Conservation (phyloP, 2,329 filamentous ascomycete species). For the Cordyceps javanica region DNA sequence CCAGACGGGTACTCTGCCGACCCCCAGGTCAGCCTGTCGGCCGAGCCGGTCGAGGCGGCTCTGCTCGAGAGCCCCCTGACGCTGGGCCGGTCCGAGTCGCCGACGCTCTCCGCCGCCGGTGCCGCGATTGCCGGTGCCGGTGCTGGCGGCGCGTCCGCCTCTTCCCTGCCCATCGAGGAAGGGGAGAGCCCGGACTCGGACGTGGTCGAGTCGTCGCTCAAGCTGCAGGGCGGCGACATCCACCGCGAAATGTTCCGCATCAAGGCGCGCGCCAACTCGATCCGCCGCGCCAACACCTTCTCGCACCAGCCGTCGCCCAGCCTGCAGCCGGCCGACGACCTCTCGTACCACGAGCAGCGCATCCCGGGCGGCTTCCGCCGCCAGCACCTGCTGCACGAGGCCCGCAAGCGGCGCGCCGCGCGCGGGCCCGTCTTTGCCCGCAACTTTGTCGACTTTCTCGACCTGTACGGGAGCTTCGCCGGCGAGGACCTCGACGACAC, state of each 20-base stretch:
- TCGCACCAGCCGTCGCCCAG: conserved; percentile 42
- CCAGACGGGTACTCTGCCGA: conserved; percentile 35
- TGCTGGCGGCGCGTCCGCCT: conserved; percentile 15
- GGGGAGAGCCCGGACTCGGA: conserved; percentile 32
- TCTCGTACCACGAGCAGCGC: conserved; percentile 33
- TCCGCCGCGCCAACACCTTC: conserved; percentile 60
- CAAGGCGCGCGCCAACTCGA: conserved; percentile 46
- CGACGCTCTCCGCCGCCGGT: conserved; percentile 11
- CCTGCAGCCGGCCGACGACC: conserved; percentile 23
- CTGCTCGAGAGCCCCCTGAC: conserved; percentile 14
- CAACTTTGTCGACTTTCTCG: conserved; percentile 70
- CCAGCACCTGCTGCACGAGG: conserved; percentile 30
- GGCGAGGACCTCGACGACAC: conserved; percentile 59
- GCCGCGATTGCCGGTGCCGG: too few species aligned
- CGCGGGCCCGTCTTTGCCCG: conserved; percentile 47
- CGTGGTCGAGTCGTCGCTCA: conserved; percentile 53
- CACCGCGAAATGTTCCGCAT: conserved; percentile 74
- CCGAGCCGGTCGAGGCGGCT: conserved; percentile 14
- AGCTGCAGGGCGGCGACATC: conserved; percentile 69
- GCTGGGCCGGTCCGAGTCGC: conserved; percentile 5
- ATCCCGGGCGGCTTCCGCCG: conserved; percentile 45
- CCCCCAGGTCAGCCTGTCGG: conserved; percentile 28
- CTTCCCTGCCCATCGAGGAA: conserved; percentile 17
- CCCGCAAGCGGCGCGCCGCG: conserved; percentile 30
- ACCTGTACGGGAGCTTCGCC: conserved; percentile 70